A percentile compares a stretch with the other conserved stretches of the same genome.
Conservation (phyloP, 257 asterid genomes). For the Galeopsis tetrahit region DNA sequence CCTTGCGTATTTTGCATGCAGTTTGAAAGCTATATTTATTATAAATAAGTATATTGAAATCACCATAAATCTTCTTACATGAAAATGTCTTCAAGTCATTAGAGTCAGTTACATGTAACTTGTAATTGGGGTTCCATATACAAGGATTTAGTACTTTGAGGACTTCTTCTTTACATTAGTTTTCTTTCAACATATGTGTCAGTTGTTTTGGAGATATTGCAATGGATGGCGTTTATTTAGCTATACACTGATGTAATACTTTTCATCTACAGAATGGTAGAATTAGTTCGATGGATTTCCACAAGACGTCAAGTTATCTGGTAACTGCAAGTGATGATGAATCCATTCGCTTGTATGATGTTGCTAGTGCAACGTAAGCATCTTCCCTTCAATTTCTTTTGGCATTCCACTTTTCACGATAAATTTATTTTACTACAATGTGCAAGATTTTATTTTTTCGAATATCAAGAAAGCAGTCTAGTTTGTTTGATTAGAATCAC, state of each 20-base stretch:
- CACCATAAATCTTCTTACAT: neutral
- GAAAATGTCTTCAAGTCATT: neutral
- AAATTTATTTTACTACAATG: constrained; percentile 1
- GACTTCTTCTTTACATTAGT: neutral
- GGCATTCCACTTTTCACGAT: constrained; percentile 3
- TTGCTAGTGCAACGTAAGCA: constrained; percentile 81
- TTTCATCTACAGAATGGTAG: constrained; percentile 77
- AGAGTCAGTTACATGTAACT: neutral
- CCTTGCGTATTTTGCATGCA: neutral
- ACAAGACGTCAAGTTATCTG: constrained; percentile 75
- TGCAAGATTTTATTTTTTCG: neutral
- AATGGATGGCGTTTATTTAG: constrained; percentile 17
- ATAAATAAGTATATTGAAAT: neutral
- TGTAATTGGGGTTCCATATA: constrained; percentile 21
- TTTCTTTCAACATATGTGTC: neutral
- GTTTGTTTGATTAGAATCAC: constrained; percentile 7
- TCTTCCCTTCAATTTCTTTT: constrained; percentile 26
- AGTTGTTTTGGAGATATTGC: constrained; percentile 5
- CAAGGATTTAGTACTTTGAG: neutral
- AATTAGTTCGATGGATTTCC: constrained; percentile 98
- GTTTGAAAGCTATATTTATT: constrained; percentile 12
- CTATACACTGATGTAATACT: constrained; percentile 30
- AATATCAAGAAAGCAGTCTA: constrained; percentile 10
- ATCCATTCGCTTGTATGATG: constrained; percentile 91
- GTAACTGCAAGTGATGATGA: constrained; percentile 98